Evolutionary conservation across 331 rosid species (phyloP).

Genomic region (Erythrophleum ivorense): DNA sequence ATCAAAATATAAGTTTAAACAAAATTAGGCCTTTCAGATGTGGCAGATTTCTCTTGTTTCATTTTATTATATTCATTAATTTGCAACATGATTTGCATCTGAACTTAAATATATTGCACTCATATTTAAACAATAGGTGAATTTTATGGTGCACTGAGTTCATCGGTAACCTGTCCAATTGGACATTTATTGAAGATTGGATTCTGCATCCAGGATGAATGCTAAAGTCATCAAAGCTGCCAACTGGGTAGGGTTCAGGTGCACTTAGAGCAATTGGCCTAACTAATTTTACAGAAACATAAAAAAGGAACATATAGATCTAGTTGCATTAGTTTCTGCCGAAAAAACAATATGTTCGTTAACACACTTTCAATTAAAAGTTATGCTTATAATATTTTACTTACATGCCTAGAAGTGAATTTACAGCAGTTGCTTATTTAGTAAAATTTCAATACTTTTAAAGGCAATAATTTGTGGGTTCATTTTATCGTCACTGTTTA

Average conservation of each 20-base stretch:
- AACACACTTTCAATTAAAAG: not conserved
- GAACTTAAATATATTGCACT: constrained; percentile 10
- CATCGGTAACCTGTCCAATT: not conserved
- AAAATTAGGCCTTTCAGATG: not conserved
- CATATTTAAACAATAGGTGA: not conserved
- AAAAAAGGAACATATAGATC: not conserved
- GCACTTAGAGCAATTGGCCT: not conserved
- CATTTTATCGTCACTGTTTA: no score
- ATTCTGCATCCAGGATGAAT: not conserved
- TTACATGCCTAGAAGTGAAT: no score
- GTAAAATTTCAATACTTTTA: no score
- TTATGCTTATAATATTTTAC: no score
- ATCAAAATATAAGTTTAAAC: constrained; percentile 2
- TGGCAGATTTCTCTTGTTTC: not conserved
- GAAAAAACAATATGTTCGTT: not conserved
- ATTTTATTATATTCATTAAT: constrained; percentile 13
- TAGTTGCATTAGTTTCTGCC: not conserved
- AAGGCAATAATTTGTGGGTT: no score
- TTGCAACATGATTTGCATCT: constrained; percentile 17
- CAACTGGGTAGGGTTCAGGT: not conserved
- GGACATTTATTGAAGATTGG: not conserved
- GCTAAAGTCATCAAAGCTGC: not conserved
- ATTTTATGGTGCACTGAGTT: no score
- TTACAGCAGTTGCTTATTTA: no score
- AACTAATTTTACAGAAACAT: not conserved